Conservation (phyloP, 2,329 filamentous ascomycete species). For the Sporothrix schenckii region DNA sequence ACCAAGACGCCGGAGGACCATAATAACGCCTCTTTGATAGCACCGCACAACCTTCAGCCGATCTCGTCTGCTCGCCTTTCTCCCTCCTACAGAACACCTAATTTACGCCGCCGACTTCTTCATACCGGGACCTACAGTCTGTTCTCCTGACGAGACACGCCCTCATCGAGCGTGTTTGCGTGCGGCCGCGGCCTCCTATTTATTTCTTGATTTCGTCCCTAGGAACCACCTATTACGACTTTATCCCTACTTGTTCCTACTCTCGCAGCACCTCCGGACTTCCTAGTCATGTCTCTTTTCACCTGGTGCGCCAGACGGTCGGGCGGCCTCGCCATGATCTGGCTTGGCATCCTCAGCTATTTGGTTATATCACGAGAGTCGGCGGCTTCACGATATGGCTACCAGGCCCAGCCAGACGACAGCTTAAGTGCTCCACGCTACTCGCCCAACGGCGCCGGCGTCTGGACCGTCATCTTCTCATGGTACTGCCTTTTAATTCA, state of each 20-base stretch:
- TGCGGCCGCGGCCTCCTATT: neutral
- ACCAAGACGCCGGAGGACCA: slow-evolving; percentile 6
- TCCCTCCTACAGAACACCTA: neutral
- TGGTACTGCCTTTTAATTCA: slow-evolving; percentile 69
- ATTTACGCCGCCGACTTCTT: neutral
- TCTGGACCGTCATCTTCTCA: slow-evolving; percentile 60
- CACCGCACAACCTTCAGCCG: neutral
- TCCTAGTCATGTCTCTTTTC: slow-evolving; percentile 56
- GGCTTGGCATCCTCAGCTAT: slow-evolving; percentile 54
- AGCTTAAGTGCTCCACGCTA: slow-evolving; percentile 44
- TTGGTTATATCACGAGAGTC: slow-evolving; percentile 59
- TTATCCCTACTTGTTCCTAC: slow-evolving; percentile 28
- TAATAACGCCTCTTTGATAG: slow-evolving; percentile 12
- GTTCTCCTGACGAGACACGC: slow-evolving; percentile 7
- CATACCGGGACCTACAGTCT: neutral
- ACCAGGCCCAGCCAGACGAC: slow-evolving; percentile 49
- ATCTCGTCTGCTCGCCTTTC: neutral
- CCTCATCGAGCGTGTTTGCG: neutral
- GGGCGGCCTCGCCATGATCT: slow-evolving; percentile 59
- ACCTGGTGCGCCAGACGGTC: slow-evolving; percentile 57
- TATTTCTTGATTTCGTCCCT: neutral
- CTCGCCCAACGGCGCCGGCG: slow-evolving; percentile 49
- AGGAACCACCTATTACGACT: neutral
- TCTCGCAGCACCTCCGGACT: neutral
- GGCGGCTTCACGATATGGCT: slow-evolving; percentile 49